phyloP scores from a whole-genome alignment of 805 yeast genomes.

The Spathaspora boniae region DNA sequence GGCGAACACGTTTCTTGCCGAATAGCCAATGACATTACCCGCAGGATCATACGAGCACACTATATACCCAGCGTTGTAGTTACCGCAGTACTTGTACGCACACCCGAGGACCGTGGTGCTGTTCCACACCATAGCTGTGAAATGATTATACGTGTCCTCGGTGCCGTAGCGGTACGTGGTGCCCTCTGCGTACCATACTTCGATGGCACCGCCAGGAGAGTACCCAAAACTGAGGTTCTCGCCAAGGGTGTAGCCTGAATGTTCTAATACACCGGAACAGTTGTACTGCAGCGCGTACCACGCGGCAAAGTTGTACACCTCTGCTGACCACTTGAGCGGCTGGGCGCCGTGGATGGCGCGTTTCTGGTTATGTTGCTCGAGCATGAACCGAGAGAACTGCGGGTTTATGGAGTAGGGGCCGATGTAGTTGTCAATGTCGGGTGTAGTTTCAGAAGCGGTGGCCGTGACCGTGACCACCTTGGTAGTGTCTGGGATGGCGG shows the following conservation, averaged over 20 bases:
- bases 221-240: slow-evolving; percentile 41
- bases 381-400: slow-evolving; percentile 19
- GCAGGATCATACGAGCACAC: slow-evolving; percentile 35
- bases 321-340: slow-evolving; percentile 28
- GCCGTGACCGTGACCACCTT: too few species aligned
- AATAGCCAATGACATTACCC: slow-evolving; percentile 27
- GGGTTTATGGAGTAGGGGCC: slow-evolving; percentile 10
- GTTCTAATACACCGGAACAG: slow-evolving; percentile 32
- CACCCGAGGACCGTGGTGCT: slow-evolving; percentile 30
- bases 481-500: too few species aligned
- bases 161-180: slow-evolving; percentile 23
- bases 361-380: slow-evolving; percentile 26
- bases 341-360: slow-evolving; percentile 28
- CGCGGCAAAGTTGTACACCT: slow-evolving; percentile 29
- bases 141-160: slow-evolving; percentile 31
- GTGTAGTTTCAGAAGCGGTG: too few species aligned
- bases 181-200: slow-evolving; percentile 42
- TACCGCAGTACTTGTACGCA: slow-evolving; percentile 28
- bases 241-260: slow-evolving; percentile 35
- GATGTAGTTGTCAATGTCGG: slow-evolving; percentile 7
- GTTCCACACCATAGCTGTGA: slow-evolving; percentile 39
- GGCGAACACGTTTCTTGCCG: slow-evolving; percentile 23
- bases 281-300: slow-evolving; percentile 28
- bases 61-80: slow-evolving; percentile 33
- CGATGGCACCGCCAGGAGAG: slow-evolving; percentile 27